Percentiles rank a stretch among this genome's conserved stretches.
Conservation (phyloP, 257 asterid genomes). For the Salvia miltiorrhiza region DNA sequence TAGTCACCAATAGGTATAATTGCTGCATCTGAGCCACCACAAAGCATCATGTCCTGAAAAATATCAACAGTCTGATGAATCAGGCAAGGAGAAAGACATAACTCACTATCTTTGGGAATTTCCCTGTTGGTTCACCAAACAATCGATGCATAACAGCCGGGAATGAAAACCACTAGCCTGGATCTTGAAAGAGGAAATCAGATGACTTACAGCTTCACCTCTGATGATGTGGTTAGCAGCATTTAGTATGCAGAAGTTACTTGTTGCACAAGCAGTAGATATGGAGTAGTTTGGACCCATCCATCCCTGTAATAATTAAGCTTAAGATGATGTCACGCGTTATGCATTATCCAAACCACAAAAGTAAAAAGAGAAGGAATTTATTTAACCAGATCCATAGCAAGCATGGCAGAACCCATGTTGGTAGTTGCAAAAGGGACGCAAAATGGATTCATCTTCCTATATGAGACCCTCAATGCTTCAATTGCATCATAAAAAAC, state of each 20-base stretch:
- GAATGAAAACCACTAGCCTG: conserved; percentile 14
- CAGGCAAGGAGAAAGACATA: not conserved
- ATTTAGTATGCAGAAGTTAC: conserved; percentile 91
- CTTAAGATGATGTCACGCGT: conserved; percentile 17
- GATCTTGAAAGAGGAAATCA: conserved; percentile 25
- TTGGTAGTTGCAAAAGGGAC: conserved; percentile 97
- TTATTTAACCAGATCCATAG: conserved; percentile 80
- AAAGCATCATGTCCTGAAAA: conserved; percentile 91
- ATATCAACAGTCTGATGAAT: conserved; percentile 16
- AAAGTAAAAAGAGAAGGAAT: not conserved
- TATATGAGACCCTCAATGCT: conserved; percentile 78
- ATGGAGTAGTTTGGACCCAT: conserved; percentile 98
- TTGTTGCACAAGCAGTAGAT: conserved; percentile 96
- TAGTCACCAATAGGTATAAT: conserved; percentile 82
- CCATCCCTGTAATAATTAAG: conserved; percentile 71
- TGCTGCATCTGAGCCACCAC: conserved; percentile 97
- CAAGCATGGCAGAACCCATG: conserved; percentile 97
- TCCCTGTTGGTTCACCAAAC: not conserved
- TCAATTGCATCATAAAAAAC: conserved; percentile 87
- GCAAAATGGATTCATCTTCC: conserved; percentile 94
- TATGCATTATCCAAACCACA: conserved; percentile 13
- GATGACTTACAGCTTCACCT: conserved; percentile 91
- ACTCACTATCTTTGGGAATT: not conserved
- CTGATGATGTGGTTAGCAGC: conserved; percentile 96
- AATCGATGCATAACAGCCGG: not conserved